Percentiles rank a stretch among this genome's conserved stretches.
Evolutionary conservation across 192 early-diverging fungal species (phyloP).

Genomic region (Coemansia sp.): DNA sequence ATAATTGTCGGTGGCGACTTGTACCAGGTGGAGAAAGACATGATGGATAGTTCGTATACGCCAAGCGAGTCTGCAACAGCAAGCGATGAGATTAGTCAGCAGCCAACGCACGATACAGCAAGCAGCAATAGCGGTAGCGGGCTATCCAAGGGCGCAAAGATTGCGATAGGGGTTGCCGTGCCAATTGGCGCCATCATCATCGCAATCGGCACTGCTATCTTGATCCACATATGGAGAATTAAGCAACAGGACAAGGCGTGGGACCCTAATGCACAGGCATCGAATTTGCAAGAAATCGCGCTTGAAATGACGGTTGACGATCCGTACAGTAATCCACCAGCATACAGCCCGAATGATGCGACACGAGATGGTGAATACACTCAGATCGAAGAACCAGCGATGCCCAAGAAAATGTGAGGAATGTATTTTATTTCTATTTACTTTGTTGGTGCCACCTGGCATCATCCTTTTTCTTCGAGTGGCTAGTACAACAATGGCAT

Average conservation of each 20-base stretch:
- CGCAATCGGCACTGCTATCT: neutral
- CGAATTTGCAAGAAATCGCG: neutral
- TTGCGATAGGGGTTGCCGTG: conserved; percentile 6
- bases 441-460: too few relatives aligned
- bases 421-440: too few relatives aligned
- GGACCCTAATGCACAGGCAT: neutral
- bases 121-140: neutral
- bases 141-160: neutral
- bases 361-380: too few relatives aligned
- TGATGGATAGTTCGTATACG: too few relatives aligned
- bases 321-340: neutral
- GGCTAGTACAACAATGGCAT: too few relatives aligned
- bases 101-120: neutral
- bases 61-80: neutral
- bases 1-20: conserved; percentile 9
- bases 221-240: conserved; percentile 1
- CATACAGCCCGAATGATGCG: neutral
- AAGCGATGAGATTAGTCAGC: neutral
- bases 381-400: too few relatives aligned
- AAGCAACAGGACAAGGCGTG: conserved; percentile 7
- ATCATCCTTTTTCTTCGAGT: too few relatives aligned
- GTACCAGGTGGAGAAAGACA: neutral
- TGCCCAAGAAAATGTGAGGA: too few relatives aligned
- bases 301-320: neutral
- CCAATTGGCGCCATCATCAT: neutral